Evolutionary conservation across 805 yeast species (phyloP), one percentile per base, ranked within the genome.

Genomic region (Starmera caribaea): DNA sequence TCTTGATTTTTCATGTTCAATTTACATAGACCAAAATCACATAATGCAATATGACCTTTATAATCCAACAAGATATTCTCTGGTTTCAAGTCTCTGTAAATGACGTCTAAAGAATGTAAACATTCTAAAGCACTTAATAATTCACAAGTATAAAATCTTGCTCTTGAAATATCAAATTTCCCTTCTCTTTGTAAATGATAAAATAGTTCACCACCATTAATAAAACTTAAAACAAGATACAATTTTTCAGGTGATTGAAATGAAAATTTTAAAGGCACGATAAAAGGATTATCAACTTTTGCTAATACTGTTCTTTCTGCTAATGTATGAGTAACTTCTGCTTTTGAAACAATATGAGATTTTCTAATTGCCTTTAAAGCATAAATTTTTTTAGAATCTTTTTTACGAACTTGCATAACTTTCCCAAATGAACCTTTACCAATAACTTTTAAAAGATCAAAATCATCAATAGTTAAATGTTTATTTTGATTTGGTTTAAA

Each of bases 341-440:
- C 78, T 56, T 94, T 78, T 24, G 94, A 84, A 29, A 92, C 95
- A 49, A 92, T 88, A 56, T 92, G 96, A 15, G 95, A 86, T 59
- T 92, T 92, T 51, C 97, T 73, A 46, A 92, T 78, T 0, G 97
- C 88, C 61, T 92, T 92, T 56, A 92, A 68, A 2, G 98, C 98
- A 60, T 92, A 92, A 17, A 92, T 80, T 58, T 90, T 94, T 47
- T 82, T 82, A 3, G 98, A 92, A 61, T 92, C 98, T 51, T 85
- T 86, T 63, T 92, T 92, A 46, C 88, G 79, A 33, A 92, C 98
- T 62, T 92, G 98, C 97, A 92, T 92, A 39, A 92, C 98, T 63
- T 92, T 92, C 38, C 98, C 98, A 59, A 92, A 92, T 9, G 97
- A 88, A 8, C 98, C 98, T 59, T 92, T 92, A 30, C 98, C 98